Conservation (phyloP, 495 filamentous ascomycete genomes). For the Hypoxylon lienhwacheense region DNA sequence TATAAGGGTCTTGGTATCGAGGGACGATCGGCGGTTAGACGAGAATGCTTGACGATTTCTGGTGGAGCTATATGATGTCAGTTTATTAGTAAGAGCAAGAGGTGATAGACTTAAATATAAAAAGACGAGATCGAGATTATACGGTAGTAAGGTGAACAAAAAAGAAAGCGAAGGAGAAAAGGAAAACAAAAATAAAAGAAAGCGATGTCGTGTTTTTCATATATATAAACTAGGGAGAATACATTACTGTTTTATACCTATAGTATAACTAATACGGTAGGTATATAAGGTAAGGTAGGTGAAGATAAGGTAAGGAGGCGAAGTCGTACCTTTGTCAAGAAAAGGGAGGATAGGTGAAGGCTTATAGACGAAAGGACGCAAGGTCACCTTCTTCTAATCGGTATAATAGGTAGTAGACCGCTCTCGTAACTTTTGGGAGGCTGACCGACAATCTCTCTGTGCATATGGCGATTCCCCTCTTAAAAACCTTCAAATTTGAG, state of each 20-base stretch:
- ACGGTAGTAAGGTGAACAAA: too few species aligned
- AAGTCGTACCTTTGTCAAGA: slow-evolving; percentile 7
- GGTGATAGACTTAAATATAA: slow-evolving; percentile 1
- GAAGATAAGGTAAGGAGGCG: slow-evolving; percentile 2
- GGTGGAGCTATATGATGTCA: slow-evolving; percentile 36
- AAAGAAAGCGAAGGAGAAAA: too few species aligned
- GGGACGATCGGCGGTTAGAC: slow-evolving; percentile 25
- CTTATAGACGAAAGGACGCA: slow-evolving; percentile 12
- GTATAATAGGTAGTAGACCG: too few species aligned
- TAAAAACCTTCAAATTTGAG: slow-evolving; percentile 12
- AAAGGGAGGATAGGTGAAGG: slow-evolving; percentile 30
- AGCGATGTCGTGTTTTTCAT: too few species aligned
- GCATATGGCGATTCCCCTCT: slow-evolving; percentile 33
- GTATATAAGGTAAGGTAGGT: not conserved
- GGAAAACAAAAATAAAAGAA: too few species aligned
- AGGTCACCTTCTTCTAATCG: slow-evolving; percentile 14
- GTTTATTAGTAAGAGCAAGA: slow-evolving; percentile 14
- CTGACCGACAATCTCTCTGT: slow-evolving; percentile 36
- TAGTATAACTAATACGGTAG: too few species aligned
- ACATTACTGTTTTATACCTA: too few species aligned
- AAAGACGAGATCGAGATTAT: slow-evolving; percentile 1
- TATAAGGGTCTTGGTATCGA: slow-evolving; percentile 18
- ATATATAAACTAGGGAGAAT: too few species aligned
- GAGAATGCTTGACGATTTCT: slow-evolving; percentile 30
- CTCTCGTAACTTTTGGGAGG: slow-evolving; percentile 16